phyloP scores from a whole-genome alignment of 768 basidiomycete species.

The Goffeauzyma gilvescens region DNA sequence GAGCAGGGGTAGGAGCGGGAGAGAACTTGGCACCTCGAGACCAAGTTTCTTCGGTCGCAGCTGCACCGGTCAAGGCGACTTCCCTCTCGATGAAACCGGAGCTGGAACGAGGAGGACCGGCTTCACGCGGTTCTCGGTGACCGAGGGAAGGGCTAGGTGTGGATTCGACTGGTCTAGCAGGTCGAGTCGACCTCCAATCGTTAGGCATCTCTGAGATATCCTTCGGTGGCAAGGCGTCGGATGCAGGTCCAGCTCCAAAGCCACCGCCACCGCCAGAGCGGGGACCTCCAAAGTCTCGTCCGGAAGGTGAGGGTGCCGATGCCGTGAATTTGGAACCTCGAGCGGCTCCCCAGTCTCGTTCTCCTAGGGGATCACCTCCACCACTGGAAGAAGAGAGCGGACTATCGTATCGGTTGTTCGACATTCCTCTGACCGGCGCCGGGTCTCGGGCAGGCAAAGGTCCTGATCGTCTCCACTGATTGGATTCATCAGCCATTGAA shows the following conservation, averaged over 20 bases:
- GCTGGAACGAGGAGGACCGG: constrained; percentile 21
- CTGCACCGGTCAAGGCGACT: constrained; percentile 26
- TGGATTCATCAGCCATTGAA: constrained; percentile 65
- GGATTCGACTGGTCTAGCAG: constrained; percentile 15
- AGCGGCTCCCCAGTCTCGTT: constrained; percentile 32
- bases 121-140: constrained; percentile 32
- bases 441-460: constrained; percentile 43
- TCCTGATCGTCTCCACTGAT: constrained; percentile 68
- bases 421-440: constrained; percentile 26
- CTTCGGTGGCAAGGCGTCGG: constrained; percentile 28
- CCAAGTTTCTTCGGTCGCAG: constrained; percentile 55
- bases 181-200: constrained; percentile 54
- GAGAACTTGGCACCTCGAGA: constrained; percentile 27
- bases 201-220: constrained; percentile 37
- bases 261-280: constrained; percentile 13
- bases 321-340: constrained; percentile 33
- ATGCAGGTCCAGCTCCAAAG: constrained; percentile 23
- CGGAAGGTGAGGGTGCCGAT: constrained; percentile 13
- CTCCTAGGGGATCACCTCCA: constrained; percentile 17
- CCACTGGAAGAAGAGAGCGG: constrained; percentile 11
- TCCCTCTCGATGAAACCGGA: constrained; percentile 16
- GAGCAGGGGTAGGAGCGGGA: constrained; percentile 12
- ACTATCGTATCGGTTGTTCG: constrained; percentile 33
- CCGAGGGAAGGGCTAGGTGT: too few relatives aligned
- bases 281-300: constrained; percentile 21